Conservation (phyloP, 345 rosid species). For the Raphanus raphanistrum region DNA sequence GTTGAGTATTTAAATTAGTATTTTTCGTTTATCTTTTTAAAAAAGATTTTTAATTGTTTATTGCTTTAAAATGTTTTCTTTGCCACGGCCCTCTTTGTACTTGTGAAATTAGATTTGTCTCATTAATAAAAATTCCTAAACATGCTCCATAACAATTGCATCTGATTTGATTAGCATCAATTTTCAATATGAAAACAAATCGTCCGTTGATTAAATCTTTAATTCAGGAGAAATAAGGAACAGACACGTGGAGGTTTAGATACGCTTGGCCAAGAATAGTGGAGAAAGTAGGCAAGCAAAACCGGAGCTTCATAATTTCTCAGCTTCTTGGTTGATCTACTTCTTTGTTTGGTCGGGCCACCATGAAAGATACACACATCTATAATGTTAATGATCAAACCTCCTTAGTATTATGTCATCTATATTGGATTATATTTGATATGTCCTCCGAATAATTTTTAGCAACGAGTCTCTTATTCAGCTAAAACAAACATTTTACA, state of each 20-base stretch:
- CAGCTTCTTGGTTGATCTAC: conserved; percentile 39
- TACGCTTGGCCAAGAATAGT: conserved; percentile 22
- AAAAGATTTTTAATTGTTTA: not conserved
- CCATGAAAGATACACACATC: conserved; percentile 6
- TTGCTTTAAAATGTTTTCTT: conserved; percentile 2
- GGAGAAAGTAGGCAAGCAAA: conserved; percentile 39
- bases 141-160: not conserved
- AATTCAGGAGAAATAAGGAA: conserved; percentile 6
- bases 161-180: conserved; percentile 20
- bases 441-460: not conserved
- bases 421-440: not conserved
- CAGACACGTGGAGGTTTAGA: conserved; percentile 27
- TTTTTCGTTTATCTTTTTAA: not conserved
- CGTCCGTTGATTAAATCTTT: not conserved
- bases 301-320: conserved; percentile 29
- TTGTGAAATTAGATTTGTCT: conserved; percentile 11
- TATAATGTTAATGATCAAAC: not conserved
- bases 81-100: conserved; percentile 37
- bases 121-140: conserved; percentile 15
- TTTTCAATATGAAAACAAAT: not conserved
- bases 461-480: not conserved
- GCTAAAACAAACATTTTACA: not conserved
- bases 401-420: not conserved
- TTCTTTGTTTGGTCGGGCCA: conserved; percentile 32
- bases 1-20: conserved; percentile 32